Evolutionary conservation across 2,329 filamentous ascomycete genomes (phyloP), one percentile per base, ranked within the genome.

Genomic region (Simplicillium aogashimaense): DNA sequence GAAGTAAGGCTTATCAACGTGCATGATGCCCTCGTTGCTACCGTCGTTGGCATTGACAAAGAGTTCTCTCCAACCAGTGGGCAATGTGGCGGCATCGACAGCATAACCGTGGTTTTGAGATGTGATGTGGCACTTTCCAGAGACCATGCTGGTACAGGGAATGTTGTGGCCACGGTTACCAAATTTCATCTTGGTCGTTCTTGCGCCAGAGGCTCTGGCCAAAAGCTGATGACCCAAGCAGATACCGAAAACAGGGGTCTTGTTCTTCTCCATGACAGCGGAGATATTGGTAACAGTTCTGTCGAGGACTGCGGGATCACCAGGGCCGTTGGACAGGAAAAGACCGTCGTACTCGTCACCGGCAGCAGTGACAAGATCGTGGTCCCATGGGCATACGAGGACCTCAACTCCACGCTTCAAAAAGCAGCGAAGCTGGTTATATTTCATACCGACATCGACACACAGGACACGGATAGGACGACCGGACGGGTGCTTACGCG

Each of bases 111-210:
- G 92, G 64, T 98, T 98, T 65, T 98, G 92, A 9, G 92, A 97
- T 32, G 92, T 98, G 59, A 98, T 98, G 67, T 98, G 90, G 63
- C 92, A 98, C 67, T 88, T 88, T 52, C 92, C 92, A 35, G 90
- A 94, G 50, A 97, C 72, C 75, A 95, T 76, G 66, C 85, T 95
- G 10, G 90, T 97, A 72, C 89, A 95, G 35, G 92, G 92, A 55
- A 98, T 97, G 67, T 98, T 98, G 72, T 94, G 87, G 34, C 90
- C 92, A 55, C 92, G 86, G 69, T 98, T 98, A 68, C 92, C 92
- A 56, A 95, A 98, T 74, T 97, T 97, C 87, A 98, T 94, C 74
- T 98, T 98, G 55, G 75, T 65, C 1, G 92, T 97, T 36, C 72
- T 72, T 36, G 89, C 90, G 41, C 90, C 90, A 28, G 88, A 80